A percentile compares a stretch with the other conserved stretches of the same genome.
Conservation (phyloP, 1,284 basidiomycete species). For the Peniophora sp. region DNA sequence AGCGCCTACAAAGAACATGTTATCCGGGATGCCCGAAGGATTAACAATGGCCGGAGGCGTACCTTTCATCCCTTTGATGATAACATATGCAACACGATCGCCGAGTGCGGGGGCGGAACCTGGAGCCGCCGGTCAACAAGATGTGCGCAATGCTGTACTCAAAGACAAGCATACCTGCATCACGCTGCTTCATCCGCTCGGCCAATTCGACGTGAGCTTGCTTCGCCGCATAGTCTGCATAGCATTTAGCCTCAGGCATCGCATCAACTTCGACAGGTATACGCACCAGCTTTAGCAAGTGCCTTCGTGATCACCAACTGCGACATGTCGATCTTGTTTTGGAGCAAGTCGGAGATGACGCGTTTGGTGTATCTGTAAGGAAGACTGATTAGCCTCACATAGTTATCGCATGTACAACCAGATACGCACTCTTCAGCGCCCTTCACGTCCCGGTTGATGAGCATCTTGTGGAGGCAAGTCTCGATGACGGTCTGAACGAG, state of each 20-base stretch:
- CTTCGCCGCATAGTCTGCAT: slow-evolving; percentile 79
- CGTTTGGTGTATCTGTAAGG: slow-evolving; percentile 81
- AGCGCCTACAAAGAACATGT: slow-evolving; percentile 49
- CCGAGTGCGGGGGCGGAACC: slow-evolving; percentile 89
- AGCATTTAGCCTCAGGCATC: background rate
- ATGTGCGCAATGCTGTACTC: too few relatives aligned
- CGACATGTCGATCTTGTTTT: slow-evolving; percentile 96
- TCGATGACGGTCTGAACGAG: slow-evolving; percentile 94
- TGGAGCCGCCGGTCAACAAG: slow-evolving; percentile 14
- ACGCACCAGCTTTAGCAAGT: slow-evolving; percentile 74
- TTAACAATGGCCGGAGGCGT: slow-evolving; percentile 3
- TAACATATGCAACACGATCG: slow-evolving; percentile 96
- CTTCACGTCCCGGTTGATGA: slow-evolving; percentile 89
- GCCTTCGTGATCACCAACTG: slow-evolving; percentile 98
- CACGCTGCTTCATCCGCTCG: slow-evolving; percentile 89
- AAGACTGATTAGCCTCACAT: background rate
- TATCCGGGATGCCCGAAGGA: background rate
- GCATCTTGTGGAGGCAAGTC: slow-evolving; percentile 93
- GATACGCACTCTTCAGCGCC: slow-evolving; percentile 78
- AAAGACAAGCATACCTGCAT: slow-evolving; percentile 54
- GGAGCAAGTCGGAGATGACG: slow-evolving; percentile 85
- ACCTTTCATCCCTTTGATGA: slow-evolving; percentile 93
- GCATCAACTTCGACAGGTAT: background rate
- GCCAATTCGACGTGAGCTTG: slow-evolving; percentile 94
- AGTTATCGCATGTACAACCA: background rate